Evolutionary conservation across 805 yeast species (phyloP).

Genomic region (Barnettozyma populi): DNA sequence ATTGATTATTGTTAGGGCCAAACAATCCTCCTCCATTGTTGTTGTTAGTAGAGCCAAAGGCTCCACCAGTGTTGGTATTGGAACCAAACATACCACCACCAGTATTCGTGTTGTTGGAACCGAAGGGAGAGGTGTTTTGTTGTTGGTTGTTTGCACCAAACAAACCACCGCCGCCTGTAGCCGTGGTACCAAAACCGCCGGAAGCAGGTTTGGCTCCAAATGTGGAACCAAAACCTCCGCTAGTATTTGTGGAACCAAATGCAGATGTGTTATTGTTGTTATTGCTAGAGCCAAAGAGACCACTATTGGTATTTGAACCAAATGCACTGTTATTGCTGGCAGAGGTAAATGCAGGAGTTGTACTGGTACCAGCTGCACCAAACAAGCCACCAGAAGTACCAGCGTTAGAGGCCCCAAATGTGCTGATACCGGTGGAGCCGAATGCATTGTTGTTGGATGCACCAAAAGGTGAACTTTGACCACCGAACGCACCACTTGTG

Average conservation of each 20-base stretch:
- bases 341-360: constrained; percentile 12
- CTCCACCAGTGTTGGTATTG: constrained; percentile 27
- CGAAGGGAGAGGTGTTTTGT: constrained; percentile 27
- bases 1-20: constrained; percentile 18
- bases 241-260: constrained; percentile 20
- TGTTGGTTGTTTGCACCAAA: constrained; percentile 17
- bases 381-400: constrained; percentile 28
- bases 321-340: constrained; percentile 26
- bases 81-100: constrained; percentile 38
- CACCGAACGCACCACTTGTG: constrained; percentile 31
- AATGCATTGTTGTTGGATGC: constrained; percentile 26
- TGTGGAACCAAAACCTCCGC: constrained; percentile 23
- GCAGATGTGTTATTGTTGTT: constrained; percentile 21
- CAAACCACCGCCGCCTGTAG: constrained; percentile 26
- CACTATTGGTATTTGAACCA: constrained; percentile 18
- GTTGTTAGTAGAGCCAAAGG: constrained; percentile 34
- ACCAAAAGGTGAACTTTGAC: constrained; percentile 31
- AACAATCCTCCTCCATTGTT: constrained; percentile 25
- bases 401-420: constrained; percentile 19
- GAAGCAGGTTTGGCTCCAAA: constrained; percentile 22
- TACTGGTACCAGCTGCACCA: constrained; percentile 28
- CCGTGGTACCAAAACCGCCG: constrained; percentile 27
- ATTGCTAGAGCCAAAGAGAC: constrained; percentile 27
- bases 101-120: constrained; percentile 20
- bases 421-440: constrained; percentile 22